Conservation (phyloP, 2,329 filamentous ascomycete species). For the Penicillium sp. region DNA sequence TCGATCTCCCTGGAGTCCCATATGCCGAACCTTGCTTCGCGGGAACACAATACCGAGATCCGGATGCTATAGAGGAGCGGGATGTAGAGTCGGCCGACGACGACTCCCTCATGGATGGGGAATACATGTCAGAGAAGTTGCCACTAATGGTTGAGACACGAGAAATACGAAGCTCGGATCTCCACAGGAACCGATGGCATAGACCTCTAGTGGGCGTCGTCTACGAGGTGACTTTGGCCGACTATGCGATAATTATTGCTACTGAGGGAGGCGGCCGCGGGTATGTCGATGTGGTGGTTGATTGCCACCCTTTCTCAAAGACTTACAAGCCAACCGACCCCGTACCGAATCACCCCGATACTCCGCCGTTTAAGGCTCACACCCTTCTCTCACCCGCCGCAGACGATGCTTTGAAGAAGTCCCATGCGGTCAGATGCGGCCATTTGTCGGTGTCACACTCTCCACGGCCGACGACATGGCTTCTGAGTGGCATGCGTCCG, state of each 20-base stretch:
- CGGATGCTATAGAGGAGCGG: conserved; percentile 7
- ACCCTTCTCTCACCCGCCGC: conserved; percentile 69
- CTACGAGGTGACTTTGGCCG: conserved; percentile 80
- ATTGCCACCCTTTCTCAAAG: conserved; percentile 66
- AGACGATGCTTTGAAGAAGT: conserved; percentile 24
- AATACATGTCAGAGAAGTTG: conserved; percentile 31
- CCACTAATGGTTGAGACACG: conserved; percentile 21
- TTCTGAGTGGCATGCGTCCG: conserved; percentile 27
- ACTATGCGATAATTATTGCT: conserved; percentile 80
- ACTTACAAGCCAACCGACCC: conserved; percentile 45
- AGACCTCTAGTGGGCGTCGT: conserved; percentile 88
- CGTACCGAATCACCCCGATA: conserved; percentile 61
- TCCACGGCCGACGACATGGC: conserved; percentile 4
- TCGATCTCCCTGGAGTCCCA: conserved; percentile 79
- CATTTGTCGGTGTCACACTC: background rate
- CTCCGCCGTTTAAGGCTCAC: conserved; percentile 70
- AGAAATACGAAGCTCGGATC: conserved; percentile 24
- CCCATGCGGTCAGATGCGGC: conserved; percentile 1
- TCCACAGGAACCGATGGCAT: conserved; percentile 62
- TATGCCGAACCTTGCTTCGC: conserved; percentile 91
- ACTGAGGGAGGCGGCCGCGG: conserved; percentile 82
- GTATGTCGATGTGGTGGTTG: conserved; percentile 79
- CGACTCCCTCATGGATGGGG: conserved; percentile 3
- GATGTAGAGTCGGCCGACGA: conserved; percentile 9
- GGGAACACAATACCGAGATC: conserved; percentile 63